Conservation (phyloP, 1,284 basidiomycete species). For the Boletellus deceptivus region DNA sequence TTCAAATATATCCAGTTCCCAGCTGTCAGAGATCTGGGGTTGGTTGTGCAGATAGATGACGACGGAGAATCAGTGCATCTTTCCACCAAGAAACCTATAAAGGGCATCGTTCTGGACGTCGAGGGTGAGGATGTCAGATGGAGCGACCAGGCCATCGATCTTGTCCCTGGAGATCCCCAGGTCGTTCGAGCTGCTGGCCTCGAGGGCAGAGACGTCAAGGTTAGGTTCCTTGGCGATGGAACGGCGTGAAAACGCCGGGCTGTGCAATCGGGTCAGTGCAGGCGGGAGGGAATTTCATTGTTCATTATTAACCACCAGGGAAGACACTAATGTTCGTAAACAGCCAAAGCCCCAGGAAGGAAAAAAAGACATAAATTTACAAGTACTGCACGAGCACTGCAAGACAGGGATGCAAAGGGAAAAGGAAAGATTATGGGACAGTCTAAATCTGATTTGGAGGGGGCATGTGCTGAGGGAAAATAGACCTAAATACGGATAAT, state of each 20-base stretch:
- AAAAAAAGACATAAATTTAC: constrained; percentile 30
- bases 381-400: constrained; percentile 24
- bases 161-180: constrained; percentile 82
- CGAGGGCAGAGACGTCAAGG: constrained; percentile 59
- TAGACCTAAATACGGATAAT: constrained; percentile 38
- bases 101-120: constrained; percentile 80
- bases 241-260: constrained; percentile 43
- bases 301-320: constrained; percentile 39
- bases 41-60: constrained; percentile 49
- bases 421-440: constrained; percentile 31
- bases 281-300: constrained; percentile 6
- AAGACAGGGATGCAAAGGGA: constrained; percentile 19
- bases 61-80: constrained; percentile 66
- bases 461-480: constrained; percentile 20
- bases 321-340: constrained; percentile 34
- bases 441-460: constrained; percentile 28
- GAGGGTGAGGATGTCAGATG: constrained; percentile 72
- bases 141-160: constrained; percentile 86
- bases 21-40: constrained; percentile 50
- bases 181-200: constrained; percentile 62
- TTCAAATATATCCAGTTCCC: constrained; percentile 90
- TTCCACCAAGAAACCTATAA: constrained; percentile 68
- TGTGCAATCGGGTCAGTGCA: background rate
- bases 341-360: constrained; percentile 27
- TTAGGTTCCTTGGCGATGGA: constrained; percentile 74